Evolutionary conservation across 257 asterid species (phyloP).

Genomic region (Solanum habrochaites): DNA sequence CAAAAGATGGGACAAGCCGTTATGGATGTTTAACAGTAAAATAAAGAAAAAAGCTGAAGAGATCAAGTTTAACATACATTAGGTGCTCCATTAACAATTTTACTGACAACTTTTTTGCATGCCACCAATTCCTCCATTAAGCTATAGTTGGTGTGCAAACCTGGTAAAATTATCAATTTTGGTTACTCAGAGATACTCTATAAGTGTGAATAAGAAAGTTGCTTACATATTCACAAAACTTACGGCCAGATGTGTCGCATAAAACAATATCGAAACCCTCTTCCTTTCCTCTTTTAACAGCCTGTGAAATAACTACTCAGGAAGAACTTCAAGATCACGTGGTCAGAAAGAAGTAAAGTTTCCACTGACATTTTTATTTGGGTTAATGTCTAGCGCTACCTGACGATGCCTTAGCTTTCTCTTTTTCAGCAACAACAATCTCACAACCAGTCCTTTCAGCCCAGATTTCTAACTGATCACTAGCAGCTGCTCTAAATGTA

Average conservation of each 20-base stretch:
- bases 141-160: slow-evolving; percentile 92
- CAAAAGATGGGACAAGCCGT: background rate
- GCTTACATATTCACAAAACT: slow-evolving; percentile 13
- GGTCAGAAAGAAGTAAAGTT: slow-evolving; percentile 5
- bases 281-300: slow-evolving; percentile 76
- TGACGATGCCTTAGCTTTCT: slow-evolving; percentile 78
- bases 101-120: slow-evolving; percentile 74
- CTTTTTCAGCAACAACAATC: slow-evolving; percentile 78
- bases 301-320: slow-evolving; percentile 93
- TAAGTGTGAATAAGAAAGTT: background rate
- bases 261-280: slow-evolving; percentile 70
- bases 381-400: slow-evolving; percentile 24
- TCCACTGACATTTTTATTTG: background rate
- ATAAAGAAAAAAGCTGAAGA: background rate
- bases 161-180: slow-evolving; percentile 16
- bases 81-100: slow-evolving; percentile 78
- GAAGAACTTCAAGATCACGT: slow-evolving; percentile 49
- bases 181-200: background rate
- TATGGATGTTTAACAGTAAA: background rate
- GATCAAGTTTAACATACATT: slow-evolving; percentile 37
- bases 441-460: slow-evolving; percentile 93
- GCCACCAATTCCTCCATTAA: slow-evolving; percentile 89
- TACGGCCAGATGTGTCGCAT: slow-evolving; percentile 98
- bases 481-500: slow-evolving; percentile 98
- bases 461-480: slow-evolving; percentile 93